Percentiles rank a stretch among this genome's conserved stretches.
phyloP scores from a whole-genome alignment of 495 filamentous ascomycete species.

The Amniculicola lignicola region DNA sequence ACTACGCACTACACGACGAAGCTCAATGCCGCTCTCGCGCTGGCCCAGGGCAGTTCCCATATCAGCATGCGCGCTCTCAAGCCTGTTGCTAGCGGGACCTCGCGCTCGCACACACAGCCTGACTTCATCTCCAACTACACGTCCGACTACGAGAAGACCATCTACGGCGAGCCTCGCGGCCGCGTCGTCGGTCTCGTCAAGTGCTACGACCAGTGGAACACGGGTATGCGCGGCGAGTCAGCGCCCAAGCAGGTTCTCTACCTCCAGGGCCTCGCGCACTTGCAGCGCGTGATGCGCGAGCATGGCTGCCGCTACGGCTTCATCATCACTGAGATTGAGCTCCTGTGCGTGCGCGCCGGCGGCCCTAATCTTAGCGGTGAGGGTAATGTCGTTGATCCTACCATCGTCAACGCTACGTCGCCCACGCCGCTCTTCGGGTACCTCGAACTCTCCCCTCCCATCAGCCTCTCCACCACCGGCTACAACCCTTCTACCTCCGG shows the following conservation, averaged over 20 bases:
- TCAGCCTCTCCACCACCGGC: constrained; percentile 49
- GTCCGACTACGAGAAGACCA: constrained; percentile 67
- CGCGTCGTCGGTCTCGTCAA: constrained; percentile 86
- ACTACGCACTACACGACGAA: constrained; percentile 69
- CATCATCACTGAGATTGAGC: constrained; percentile 91
- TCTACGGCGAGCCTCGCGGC: constrained; percentile 67
- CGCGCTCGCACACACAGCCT: constrained; percentile 48
- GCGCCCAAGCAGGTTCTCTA: constrained; percentile 80
- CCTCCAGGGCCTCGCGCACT: constrained; percentile 73
- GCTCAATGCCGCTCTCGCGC: constrained; percentile 70
- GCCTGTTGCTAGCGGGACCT: constrained; percentile 17
- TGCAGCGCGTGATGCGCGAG: constrained; percentile 88
- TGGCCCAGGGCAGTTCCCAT: constrained; percentile 62
- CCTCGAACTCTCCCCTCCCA: constrained; percentile 69
- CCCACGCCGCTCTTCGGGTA: constrained; percentile 75
- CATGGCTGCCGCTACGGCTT: constrained; percentile 90
- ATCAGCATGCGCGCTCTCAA: constrained; percentile 49
- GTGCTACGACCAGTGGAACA: constrained; percentile 89
- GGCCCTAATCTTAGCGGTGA: constrained; percentile 31
- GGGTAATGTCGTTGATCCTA: constrained; percentile 16
- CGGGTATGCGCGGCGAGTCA: constrained; percentile 80
- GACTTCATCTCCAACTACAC: constrained; percentile 68
- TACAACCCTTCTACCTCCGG: constrained; percentile 39
- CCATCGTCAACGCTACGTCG: constrained; percentile 51
- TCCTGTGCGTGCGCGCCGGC: constrained; percentile 71